These are phyloP conservation scores for Debaryomyces udenii DNA, from an alignment of 1,139 yeast genomes.

Conservation along the genomic window DNA sequence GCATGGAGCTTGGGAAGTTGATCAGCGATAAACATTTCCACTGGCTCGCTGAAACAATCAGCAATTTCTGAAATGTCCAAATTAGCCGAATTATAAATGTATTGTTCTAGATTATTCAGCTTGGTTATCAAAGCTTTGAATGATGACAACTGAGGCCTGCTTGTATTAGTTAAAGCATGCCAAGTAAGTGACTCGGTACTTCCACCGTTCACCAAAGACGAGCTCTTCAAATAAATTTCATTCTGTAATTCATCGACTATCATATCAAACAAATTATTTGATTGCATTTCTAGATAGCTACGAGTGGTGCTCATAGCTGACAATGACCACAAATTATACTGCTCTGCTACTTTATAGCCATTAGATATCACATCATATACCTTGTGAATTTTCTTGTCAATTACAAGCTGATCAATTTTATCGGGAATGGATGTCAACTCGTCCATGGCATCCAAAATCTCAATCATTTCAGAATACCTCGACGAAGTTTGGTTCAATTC, in stretches of 20 bases:
- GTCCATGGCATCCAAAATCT: conserved; percentile 70
- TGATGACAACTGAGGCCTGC: conserved; percentile 37
- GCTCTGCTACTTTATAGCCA: conserved; percentile 60
- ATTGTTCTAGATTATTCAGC: conserved; percentile 57
- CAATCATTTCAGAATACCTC: conserved; percentile 69
- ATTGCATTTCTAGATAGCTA: conserved; percentile 63
- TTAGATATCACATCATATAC: conserved; percentile 66
- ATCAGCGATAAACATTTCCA: conserved; percentile 33
- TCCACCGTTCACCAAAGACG: conserved; percentile 12
- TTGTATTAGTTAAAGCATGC: conserved; percentile 32
- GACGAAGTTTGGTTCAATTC: conserved; percentile 69
- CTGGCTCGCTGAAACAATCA: conserved; percentile 47
- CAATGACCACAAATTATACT: conserved; percentile 62
- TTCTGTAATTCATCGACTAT: conserved; percentile 76
- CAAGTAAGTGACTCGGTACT: conserved; percentile 23
- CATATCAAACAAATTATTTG: conserved; percentile 66
- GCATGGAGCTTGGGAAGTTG: conserved; percentile 40
- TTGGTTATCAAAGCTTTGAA: conserved; percentile 37
- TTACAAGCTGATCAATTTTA: conserved; percentile 63
- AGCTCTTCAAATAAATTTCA: conserved; percentile 65
- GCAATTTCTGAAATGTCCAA: conserved; percentile 59
- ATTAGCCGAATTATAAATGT: conserved; percentile 58
- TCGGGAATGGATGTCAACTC: conserved; percentile 62
- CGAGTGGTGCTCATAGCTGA: conserved; percentile 62
- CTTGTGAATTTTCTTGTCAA: conserved; percentile 67